Percentiles rank a stretch among this genome's conserved stretches.
Evolutionary conservation across 2,329 filamentous ascomycete genomes (phyloP).

Genomic region (Pyrenochaeta sp.): DNA sequence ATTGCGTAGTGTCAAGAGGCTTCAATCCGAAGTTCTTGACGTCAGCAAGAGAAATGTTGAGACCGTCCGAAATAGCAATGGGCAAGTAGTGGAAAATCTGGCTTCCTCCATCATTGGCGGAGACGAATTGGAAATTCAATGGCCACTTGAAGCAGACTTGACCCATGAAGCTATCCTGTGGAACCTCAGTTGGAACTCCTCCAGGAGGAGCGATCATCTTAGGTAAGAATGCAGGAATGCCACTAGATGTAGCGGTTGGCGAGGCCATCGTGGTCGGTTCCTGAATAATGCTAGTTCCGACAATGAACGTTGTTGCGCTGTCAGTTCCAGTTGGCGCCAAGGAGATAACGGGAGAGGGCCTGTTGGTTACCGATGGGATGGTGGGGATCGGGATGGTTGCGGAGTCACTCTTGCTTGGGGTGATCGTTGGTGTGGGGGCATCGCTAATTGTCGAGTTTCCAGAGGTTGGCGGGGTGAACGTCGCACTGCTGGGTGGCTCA

Average conservation of each 20-base stretch:
- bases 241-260: slow-evolving; percentile 56
- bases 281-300: slow-evolving; percentile 70
- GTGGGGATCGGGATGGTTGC: slow-evolving; percentile 24
- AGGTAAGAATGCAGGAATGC: slow-evolving; percentile 73
- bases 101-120: slow-evolving; percentile 73
- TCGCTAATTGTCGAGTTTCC: slow-evolving; percentile 19
- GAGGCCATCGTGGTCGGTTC: slow-evolving; percentile 59
- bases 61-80: slow-evolving; percentile 71
- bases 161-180: slow-evolving; percentile 73
- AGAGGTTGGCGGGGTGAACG: slow-evolving; percentile 12
- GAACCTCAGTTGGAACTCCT: slow-evolving; percentile 61
- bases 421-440: slow-evolving; percentile 10
- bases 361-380: slow-evolving; percentile 27
- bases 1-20: slow-evolving; percentile 75
- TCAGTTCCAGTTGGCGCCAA: slow-evolving; percentile 59
- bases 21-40: slow-evolving; percentile 75
- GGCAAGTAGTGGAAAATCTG: slow-evolving; percentile 88
- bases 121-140: slow-evolving; percentile 85
- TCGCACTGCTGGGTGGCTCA: slow-evolving; percentile 17
- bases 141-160: slow-evolving; percentile 85
- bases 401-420: slow-evolving; percentile 14
- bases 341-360: slow-evolving; percentile 46
- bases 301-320: slow-evolving; percentile 55
- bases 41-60: slow-evolving; percentile 60
- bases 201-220: slow-evolving; percentile 77